A percentile compares a stretch with the other conserved stretches of the same genome.
Evolutionary conservation across 2,329 filamentous ascomycete genomes (phyloP).

Genomic region (Ascocoryne sarcoides): DNA sequence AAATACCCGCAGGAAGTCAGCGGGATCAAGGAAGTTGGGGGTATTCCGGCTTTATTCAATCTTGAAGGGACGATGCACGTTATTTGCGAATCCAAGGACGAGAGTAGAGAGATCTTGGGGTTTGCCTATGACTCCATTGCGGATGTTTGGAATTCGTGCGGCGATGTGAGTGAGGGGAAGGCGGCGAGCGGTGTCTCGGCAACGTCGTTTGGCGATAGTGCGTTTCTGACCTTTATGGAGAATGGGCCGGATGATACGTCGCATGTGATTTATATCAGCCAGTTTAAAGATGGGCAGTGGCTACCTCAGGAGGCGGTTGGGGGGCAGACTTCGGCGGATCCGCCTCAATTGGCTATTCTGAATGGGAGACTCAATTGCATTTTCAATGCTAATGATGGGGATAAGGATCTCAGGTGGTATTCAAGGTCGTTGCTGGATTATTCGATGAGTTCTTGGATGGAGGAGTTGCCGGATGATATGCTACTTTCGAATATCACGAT

Average conservation of each 20-base stretch:
- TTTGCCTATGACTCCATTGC: constrained; percentile 26
- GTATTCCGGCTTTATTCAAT: constrained; percentile 29
- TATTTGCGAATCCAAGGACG: constrained; percentile 24
- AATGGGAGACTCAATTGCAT: constrained; percentile 29
- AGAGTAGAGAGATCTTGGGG: constrained; percentile 25
- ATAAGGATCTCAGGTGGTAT: constrained; percentile 30
- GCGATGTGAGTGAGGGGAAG: constrained; percentile 29
- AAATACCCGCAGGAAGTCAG: constrained; percentile 17
- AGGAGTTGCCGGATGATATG: constrained; percentile 44
- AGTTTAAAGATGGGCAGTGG: constrained; percentile 19
- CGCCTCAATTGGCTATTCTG: constrained; percentile 21
- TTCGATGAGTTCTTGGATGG: constrained; percentile 52
- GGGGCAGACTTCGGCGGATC: constrained; percentile 15
- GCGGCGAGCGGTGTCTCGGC: constrained; percentile 29
- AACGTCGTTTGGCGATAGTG: constrained; percentile 28
- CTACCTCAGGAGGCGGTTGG: constrained; percentile 15
- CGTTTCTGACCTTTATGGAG: constrained; percentile 26
- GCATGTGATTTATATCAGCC: constrained; percentile 16
- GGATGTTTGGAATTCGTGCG: constrained; percentile 25
- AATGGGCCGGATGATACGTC: constrained; percentile 17
- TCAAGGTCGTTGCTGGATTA: constrained; percentile 28
- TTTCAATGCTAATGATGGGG: constrained; percentile 25
- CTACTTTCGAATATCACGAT: constrained; percentile 57
- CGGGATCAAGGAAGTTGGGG: constrained; percentile 19
- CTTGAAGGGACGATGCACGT: constrained; percentile 27